phyloP scores from a whole-genome alignment of 2,329 filamentous ascomycete genomes.

The Pseudonectria foliicola region DNA sequence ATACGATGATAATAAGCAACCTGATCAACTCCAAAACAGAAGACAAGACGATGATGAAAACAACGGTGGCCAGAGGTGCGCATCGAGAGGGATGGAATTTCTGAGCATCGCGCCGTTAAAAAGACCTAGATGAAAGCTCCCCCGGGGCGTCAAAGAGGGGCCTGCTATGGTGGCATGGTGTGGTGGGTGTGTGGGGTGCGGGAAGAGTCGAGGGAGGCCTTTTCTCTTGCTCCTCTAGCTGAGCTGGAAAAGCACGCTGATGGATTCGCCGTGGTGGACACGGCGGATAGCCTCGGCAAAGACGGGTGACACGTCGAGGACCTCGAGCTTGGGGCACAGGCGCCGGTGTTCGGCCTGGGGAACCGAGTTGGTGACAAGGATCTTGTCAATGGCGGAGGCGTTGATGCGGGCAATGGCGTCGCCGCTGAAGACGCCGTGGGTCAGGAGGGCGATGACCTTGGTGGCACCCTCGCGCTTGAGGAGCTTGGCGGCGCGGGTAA shows the following conservation, averaged over 20 bases:
- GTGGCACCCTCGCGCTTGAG: constrained; percentile 93
- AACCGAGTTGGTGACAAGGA: constrained; percentile 92
- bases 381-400: constrained; percentile 83
- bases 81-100: too few relatives aligned
- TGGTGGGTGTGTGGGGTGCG: too few relatives aligned
- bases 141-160: too few relatives aligned
- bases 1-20: constrained; percentile 14
- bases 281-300: constrained; percentile 94
- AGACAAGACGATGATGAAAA: constrained; percentile 11
- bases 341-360: constrained; percentile 77
- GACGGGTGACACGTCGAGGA: constrained; percentile 80
- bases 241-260: constrained; percentile 76
- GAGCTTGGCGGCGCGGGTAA: constrained; percentile 92
- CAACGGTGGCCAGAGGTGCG: too few relatives aligned
- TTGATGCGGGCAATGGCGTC: constrained; percentile 94
- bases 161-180: too few relatives aligned
- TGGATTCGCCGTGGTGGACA: constrained; percentile 95
- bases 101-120: too few relatives aligned
- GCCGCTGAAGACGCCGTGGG: constrained; percentile 90
- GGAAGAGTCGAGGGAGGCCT: too few relatives aligned
- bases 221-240: constrained; percentile 8
- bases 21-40: constrained; percentile 22
- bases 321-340: constrained; percentile 79
- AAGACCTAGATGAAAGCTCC: too few relatives aligned
- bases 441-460: constrained; percentile 83